Base-by-base conservation (phyloP, 257 asterid genomes). In the Craterostigma plantagineum region DNA sequence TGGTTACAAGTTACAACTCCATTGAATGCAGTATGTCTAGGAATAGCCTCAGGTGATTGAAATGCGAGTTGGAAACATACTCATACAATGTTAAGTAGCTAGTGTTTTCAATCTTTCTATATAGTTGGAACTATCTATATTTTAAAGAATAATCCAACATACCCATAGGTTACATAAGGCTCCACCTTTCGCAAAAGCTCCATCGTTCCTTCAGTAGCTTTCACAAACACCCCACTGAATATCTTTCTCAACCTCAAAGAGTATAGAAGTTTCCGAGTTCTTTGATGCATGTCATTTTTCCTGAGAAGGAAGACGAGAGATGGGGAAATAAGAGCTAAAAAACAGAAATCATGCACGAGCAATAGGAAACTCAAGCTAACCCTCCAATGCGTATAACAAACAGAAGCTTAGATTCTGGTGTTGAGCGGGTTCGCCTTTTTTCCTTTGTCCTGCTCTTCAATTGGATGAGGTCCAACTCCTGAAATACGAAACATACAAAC, bases 101-200 rank as follows among this genome's bases (percentile, higher is more conserved):
- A n/a, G 30, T 6, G 4, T 23, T 23, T 23, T 23, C 4, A 23
- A 23, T 23, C 6, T 23, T 23, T 23, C 30, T 23, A 23, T 6
- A 23, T 2, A 6, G 6, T 23, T 23, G 4, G 2, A 6, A 23
- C 30, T 2, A 23, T 23, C 30, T 23, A 23, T 2, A 23, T 23
- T 23, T 6, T 37, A 1, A 37, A 11, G 42, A 8, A 37, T 13
- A 37, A 13, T 13, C n/a, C 42, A 37, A 37, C 78, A 23, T 79
- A 86, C 97, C 98, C 98, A 54, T 82, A 87, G 41, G 98, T 78
- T 33, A 87, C 68, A 45, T 58, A 87, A 45, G 95, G 97, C 69
- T 81, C 93, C 69, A 86, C 93, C 60, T 73, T 78, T 50, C 50
- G 67, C 68, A 87, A 66, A 34, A 65, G 56, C 47, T 66, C 86